Evolutionary conservation across 2,329 filamentous ascomycete species (phyloP), one percentile per base, ranked within the genome.

Genomic region (Talaromyces marneffei): DNA sequence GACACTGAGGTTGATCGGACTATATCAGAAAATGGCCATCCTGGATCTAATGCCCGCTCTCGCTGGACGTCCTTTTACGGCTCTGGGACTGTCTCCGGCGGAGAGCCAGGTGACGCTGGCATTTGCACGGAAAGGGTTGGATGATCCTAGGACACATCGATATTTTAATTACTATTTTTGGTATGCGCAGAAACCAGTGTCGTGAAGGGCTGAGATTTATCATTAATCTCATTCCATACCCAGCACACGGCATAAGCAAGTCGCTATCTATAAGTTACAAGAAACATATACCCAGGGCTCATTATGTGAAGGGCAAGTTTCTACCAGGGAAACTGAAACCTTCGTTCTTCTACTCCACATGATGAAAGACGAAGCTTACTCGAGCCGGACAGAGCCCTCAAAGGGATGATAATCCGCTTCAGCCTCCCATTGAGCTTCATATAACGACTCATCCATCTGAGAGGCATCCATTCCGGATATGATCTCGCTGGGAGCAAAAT

Each of bases 371-470:
- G 6, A 23, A 57, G 14, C 33, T 20, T 58, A 58, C 1, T 58
- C 42, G 20, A 58, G 42, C 10, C 42, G 20, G 5, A 58, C 29
- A 31, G 31, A 53, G 23, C 39, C 42, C 18, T 50, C 31, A 31
- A 68, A 66, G 3, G 62, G 64, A 60, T 67, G 65, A 59, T 72
- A 71, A 20, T 69, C 67, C 33, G 69, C 70, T 55, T 72, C 70
- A 10, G 65, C 69, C 6, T 66, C 65, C 70, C 69, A 72, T 53
- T 72, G 69, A n/a, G 67, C 66, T 60, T 79, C 77, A 46, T 72
- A 70, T 29, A 79, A 66, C n/a, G 73, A 74, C 65, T 82, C 80
- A 58, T 80, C 79, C 72, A 82, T 80, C 63, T 82, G 79, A 27
- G 77, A 78, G n/a, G 75, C 75, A 66, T 82, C 80, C 65, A 82